A percentile compares a stretch with the other conserved stretches of the same genome.
Evolutionary conservation across 1,284 basidiomycete species (phyloP).

Genomic region (Marasmius tenuissimus): DNA sequence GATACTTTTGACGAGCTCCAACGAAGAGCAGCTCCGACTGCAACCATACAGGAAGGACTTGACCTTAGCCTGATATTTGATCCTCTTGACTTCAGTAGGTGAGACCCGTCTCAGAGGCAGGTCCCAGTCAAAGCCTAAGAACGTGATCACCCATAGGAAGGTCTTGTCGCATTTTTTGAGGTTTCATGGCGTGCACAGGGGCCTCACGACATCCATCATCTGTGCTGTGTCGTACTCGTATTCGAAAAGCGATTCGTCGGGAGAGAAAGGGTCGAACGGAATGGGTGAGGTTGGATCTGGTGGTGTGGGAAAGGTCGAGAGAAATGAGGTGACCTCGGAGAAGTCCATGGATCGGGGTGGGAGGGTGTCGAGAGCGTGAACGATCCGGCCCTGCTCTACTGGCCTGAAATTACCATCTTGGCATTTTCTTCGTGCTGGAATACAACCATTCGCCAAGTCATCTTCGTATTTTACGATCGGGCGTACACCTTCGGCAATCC

Average conservation of each 20-base stretch:
- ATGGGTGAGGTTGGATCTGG: neutral
- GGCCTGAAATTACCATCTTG: neutral
- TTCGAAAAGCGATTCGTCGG: neutral
- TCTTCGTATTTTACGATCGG: conserved; percentile 33
- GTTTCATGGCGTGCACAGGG: conserved; percentile 31
- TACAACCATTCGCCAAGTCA: conserved; percentile 24
- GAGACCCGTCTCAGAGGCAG: conserved; percentile 16
- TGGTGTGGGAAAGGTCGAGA: neutral
- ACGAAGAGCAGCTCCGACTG: conserved; percentile 8
- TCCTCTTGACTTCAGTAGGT: conserved; percentile 12
- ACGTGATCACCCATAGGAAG: conserved; percentile 13
- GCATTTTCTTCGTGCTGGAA: conserved; percentile 13
- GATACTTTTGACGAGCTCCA: conserved; percentile 15
- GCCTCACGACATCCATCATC: conserved; percentile 11
- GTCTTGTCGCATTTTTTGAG: conserved; percentile 19
- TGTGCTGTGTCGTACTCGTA: conserved; percentile 21
- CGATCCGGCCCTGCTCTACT: too few relatives aligned
- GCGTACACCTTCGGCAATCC: conserved; percentile 17
- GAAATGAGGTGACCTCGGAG: neutral
- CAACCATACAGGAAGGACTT: neutral
- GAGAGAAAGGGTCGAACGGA: neutral
- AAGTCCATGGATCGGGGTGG: too few relatives aligned
- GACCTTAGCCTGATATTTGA: conserved; percentile 22
- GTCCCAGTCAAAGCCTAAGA: conserved; percentile 28
- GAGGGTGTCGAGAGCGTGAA: too few relatives aligned